phyloP scores from a whole-genome alignment of 768 basidiomycete genomes.

The Kwoniella dendrophila region DNA sequence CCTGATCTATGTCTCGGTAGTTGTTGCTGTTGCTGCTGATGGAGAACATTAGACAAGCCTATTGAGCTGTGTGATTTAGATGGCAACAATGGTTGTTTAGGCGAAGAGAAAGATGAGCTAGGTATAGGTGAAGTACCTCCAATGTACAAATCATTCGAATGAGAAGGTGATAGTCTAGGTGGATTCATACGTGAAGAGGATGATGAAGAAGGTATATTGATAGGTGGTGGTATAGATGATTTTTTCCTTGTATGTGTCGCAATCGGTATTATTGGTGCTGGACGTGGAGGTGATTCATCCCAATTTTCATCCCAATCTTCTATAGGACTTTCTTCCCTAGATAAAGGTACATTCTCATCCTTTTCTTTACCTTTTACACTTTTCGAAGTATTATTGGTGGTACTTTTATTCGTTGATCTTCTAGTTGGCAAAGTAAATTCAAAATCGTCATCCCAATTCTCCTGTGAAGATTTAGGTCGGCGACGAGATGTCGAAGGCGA shows the following conservation, averaged over 20 bases:
- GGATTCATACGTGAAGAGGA: not conserved
- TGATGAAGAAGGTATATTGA: constrained; percentile 16
- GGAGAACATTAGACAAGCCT: not conserved
- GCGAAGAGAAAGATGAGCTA: constrained; percentile 15
- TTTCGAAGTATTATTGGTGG: not conserved
- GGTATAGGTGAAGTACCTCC: constrained; percentile 8
- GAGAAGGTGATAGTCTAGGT: constrained; percentile 15
- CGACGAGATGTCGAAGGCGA: constrained; percentile 13
- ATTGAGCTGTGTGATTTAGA: constrained; percentile 15
- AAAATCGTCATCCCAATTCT: constrained; percentile 53
- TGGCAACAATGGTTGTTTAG: constrained; percentile 16
- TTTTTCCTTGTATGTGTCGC: constrained; percentile 5
- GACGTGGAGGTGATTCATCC: constrained; percentile 35
- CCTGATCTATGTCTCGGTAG: constrained; percentile 22
- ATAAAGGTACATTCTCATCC: constrained; percentile 8
- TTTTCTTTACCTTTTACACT: constrained; percentile 2
- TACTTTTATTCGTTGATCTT: constrained; percentile 2
- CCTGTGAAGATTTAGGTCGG: constrained; percentile 33
- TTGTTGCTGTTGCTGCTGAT: not conserved
- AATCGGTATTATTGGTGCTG: not conserved
- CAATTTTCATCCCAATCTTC: constrained; percentile 27
- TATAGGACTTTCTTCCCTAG: constrained; percentile 5
- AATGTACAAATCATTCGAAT: not conserved
- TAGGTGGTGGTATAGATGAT: constrained; percentile 22
- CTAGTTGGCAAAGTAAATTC: constrained; percentile 36